Base-by-base conservation (phyloP, 208 protist genomes). In the Spongospora subterranea region DNA sequence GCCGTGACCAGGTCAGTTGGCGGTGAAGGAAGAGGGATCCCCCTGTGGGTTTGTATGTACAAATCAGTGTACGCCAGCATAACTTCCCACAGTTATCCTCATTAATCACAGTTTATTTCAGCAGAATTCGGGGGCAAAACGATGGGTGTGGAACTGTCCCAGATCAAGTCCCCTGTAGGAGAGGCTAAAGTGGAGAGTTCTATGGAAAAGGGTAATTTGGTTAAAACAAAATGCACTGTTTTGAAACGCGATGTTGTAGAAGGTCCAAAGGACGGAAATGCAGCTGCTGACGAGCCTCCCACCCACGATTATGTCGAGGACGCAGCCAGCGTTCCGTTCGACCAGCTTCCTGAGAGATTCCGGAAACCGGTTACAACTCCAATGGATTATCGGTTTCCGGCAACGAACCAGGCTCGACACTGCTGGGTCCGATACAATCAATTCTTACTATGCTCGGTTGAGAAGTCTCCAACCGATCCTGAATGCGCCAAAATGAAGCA, bases 351-450 rank as follows among this genome's bases (percentile, higher is more conserved):
- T 6, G 71, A 82, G n/a, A 6, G 71, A n/a, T 82, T 82, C n/a
- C 71, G 71, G 13, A 82, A 82, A n/a, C 71, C 71, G 71, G 35
- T 13, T 6, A 82, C 71, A 6, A 35, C 71, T 35, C 71, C 71
- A n/a, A 45, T 82, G 17, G 71, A 82, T 43, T 82, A 39, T n/a
- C 71, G 71, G n/a, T 82, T 82, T n/a, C n/a, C 71, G 71, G n/a
- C 71, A n/a, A 35, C n/a, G n/a, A 82, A 82, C n/a, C 71, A 82
- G n/a, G n/a, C 17, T 13, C 71, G 71, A 45, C 71, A 82, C 71
- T 82, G 71, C 71, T 82, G 71, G 71, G 35, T n/a, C 13, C 71
- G 71, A 20, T 82, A 82, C n/a, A 82, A 82, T n/a, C 17, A 82
- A 43, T 82, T 82, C 71, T n/a, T 82, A 20, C n/a, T 82, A 6